phyloP scores from a whole-genome alignment of 2,329 filamentous ascomycete genomes.

The Apiospora malaysiana region DNA sequence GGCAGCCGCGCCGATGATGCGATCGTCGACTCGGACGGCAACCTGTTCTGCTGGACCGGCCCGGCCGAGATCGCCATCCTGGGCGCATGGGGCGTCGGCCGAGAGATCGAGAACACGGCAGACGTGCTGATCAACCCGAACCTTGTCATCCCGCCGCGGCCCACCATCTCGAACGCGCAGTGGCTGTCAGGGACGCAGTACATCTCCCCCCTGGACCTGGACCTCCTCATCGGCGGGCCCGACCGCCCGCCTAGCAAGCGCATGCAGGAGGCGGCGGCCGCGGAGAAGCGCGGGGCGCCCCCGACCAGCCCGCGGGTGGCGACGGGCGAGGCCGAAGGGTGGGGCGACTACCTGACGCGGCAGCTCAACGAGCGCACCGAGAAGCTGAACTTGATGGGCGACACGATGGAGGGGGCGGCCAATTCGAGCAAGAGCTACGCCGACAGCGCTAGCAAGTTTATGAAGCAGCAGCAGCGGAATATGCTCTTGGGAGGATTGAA shows the following conservation, averaged over 20 bases:
- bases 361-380: conserved; percentile 92
- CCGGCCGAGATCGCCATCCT: conserved; percentile 84
- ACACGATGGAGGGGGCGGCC: conserved; percentile 83
- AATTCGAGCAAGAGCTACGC: conserved; percentile 84
- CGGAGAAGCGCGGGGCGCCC: conserved; percentile 64
- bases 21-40: conserved; percentile 76
- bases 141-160: conserved; percentile 75
- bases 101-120: conserved; percentile 63
- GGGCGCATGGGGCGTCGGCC: conserved; percentile 82
- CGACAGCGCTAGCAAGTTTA: conserved; percentile 86
- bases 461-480: conserved; percentile 86
- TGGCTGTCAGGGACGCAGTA: conserved; percentile 97
- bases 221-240: conserved; percentile 87
- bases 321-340: conserved; percentile 59
- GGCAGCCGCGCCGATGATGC: conserved; percentile 72
- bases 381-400: conserved; percentile 80
- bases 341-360: conserved; percentile 81
- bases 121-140: conserved; percentile 83
- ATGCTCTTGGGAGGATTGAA: conserved; percentile 74
- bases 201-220: conserved; percentile 84
- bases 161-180: conserved; percentile 93
- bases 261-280: conserved; percentile 80
- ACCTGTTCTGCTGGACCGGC: conserved; percentile 86
- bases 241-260: conserved; percentile 87
- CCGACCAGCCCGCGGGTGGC: conserved; percentile 42